A percentile compares a stretch with the other conserved stretches of the same genome.
These are phyloP conservation scores for Prunus mume DNA, from an alignment of 306 rosid genomes.

Conservation along the genomic window DNA sequence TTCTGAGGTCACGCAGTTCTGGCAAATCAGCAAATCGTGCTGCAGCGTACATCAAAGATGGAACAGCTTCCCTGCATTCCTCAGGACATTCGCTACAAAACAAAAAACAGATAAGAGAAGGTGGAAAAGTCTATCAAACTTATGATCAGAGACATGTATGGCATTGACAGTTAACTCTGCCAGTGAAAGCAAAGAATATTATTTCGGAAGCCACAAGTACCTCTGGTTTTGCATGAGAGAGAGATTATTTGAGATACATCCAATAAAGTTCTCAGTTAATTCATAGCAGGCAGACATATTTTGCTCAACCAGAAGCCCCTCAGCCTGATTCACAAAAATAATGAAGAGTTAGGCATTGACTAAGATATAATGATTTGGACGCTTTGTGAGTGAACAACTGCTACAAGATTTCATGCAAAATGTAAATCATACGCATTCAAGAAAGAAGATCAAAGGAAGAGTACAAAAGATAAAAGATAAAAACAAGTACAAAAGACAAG, in stretches of 20 bases:
- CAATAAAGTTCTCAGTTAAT: constrained; percentile 45
- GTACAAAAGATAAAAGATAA: neutral
- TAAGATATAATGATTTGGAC: neutral
- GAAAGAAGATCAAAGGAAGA: neutral
- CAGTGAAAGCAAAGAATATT: neutral
- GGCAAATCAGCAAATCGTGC: constrained; percentile 74
- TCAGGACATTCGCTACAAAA: constrained; percentile 72
- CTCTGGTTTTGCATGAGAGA: constrained; percentile 52
- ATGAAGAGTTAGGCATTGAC: constrained; percentile 3
- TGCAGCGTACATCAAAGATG: constrained; percentile 70
- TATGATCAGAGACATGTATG: neutral
- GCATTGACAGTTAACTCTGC: neutral
- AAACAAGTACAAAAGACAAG: neutral
- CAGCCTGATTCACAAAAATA: constrained; percentile 43
- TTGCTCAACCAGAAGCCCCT: constrained; percentile 56
- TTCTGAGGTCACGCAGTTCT: constrained; percentile 67
- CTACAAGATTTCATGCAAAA: neutral
- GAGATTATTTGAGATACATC: constrained; percentile 47
- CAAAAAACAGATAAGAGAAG: neutral
- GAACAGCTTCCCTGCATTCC: constrained; percentile 82
- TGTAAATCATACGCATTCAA: neutral
- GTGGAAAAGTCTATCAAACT: neutral
- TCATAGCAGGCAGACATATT: constrained; percentile 50
- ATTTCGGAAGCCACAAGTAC: constrained; percentile 31
- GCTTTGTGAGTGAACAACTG: neutral